phyloP scores from a whole-genome alignment of 2,329 filamentous ascomycete species.

The Apiospora arundinis region DNA sequence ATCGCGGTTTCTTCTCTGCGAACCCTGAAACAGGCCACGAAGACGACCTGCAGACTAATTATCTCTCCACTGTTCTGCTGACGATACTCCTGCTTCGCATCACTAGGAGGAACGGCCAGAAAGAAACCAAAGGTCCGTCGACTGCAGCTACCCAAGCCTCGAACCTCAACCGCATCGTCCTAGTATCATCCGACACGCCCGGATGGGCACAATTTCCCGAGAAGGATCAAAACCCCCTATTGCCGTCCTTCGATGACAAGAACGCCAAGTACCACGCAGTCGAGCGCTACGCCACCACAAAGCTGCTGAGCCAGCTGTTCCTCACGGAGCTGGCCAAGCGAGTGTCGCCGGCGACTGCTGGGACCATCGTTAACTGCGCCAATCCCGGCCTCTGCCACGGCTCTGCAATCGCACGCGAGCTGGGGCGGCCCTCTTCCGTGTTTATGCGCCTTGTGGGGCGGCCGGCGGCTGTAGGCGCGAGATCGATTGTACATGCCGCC shows the following conservation, averaged over 20 bases:
- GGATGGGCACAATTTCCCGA: conserved; percentile 22
- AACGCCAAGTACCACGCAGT: conserved; percentile 23
- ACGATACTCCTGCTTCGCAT: conserved; percentile 53
- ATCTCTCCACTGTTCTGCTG: conserved; percentile 56
- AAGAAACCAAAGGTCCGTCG: too few relatives aligned
- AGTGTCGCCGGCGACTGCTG: conserved; percentile 26
- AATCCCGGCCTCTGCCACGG: conserved; percentile 25
- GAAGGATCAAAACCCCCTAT: conserved; percentile 25
- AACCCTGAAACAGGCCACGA: conserved; percentile 43
- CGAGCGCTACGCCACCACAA: conserved; percentile 33
- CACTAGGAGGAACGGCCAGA: neutral
- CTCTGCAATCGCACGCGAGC: conserved; percentile 19
- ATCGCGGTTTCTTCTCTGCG: conserved; percentile 28
- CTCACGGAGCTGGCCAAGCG: conserved; percentile 37
- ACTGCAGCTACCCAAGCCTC: too few relatives aligned
- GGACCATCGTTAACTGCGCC: conserved; percentile 20
- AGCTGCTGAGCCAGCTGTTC: conserved; percentile 43
- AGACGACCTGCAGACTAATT: conserved; percentile 55
- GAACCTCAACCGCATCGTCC: conserved; percentile 24
- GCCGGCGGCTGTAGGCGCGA: conserved; percentile 27
- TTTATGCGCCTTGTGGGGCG: conserved; percentile 22
- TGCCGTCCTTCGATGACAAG: conserved; percentile 15
- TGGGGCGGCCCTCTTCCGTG: neutral
- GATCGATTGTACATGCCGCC: conserved; percentile 27
- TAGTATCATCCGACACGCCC: conserved; percentile 34